Base-by-base conservation (phyloP, 768 basidiomycete genomes). In the Mycena epipterygia region DNA sequence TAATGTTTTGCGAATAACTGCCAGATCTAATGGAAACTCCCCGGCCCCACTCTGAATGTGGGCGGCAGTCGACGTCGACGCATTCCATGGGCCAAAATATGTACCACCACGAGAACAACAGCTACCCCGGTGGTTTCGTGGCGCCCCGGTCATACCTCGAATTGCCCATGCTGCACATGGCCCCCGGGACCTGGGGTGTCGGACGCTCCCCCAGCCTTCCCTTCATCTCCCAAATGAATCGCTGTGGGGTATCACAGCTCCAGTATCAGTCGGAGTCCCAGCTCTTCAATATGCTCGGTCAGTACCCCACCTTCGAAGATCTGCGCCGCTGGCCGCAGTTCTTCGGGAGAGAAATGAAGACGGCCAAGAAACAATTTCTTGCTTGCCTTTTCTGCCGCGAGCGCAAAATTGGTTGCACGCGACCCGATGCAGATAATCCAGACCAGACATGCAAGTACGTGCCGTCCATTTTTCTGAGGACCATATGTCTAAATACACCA, bases 361-460 rank as follows among this genome's bases (percentile, higher is more conserved):
- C 42, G 17, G 37, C 37, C 1, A 61, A 61, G 33, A 61, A 61
- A 19, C 46, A 32, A n/a, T 17, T 33, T 8, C 46, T 61, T n/a
- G 44, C 60, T 0, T 61, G 60, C 23, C 33, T 23, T 17, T 61
- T 61, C 29, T 61, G 60, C 23, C 60, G 46, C 13, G 60, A 61
- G 32, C 60, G 46, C n/a, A 61, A 61, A 23, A 61, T 61, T 8
- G 32, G 44, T 0, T 61, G 60, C 23, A 25, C 27, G 2, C 32
- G 60, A 1, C 60, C 60, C 9, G 46, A 48, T 5, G 46, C 23
- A 16, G 60, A 48, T 27, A n/a, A 48, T 35, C 41, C 21, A 21
- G 58, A 42, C 58, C 44, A 33, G 60, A 48, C 46, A 3, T 61
- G 60, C 60, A 61, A 61, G 60, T 61, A 17, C 29, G 60, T 61